Evolutionary conservation across 225 moss, liverwort and hornwort species (phyloP), one percentile per base, ranked within the genome.

Genomic region (Physcomitrium patens): DNA sequence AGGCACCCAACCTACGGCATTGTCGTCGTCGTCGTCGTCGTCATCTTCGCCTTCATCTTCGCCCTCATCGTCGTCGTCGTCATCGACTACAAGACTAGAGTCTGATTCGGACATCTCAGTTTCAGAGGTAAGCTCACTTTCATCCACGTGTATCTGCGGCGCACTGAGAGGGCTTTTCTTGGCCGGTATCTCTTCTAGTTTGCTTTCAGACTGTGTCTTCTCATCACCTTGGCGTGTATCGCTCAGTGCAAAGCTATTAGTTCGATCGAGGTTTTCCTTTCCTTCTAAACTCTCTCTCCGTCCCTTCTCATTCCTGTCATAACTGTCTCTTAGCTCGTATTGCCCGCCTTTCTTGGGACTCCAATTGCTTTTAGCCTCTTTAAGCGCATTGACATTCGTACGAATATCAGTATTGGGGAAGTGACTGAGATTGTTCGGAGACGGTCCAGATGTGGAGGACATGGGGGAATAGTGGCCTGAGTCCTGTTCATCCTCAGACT

Each of bases 401-500:
- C 60, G 73, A 13, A 67, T 78, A 17, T 78, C 75, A 43, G 82
- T 71, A 48, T 65, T 76, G 64, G 78, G 78, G 24, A 86, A 81
- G 64, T 81, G 79, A 19, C 74, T 65, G 13, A 79, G 55, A 43
- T 80, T 68, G 61, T 72, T 59, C 1, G 77, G 86, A 6, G 92
- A 87, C 56, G 79, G 82, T 18, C 85, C 84, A 55, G 87, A 76
- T 42, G 80, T 85, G 53, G 90, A 89, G n/a, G 86, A 86, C 63
- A 76, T 74, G 58, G 85, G 85, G 4, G 90, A 90, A 47, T 87
- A 90, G 17, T 79, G 86, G 37, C 86, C 89, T 11, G 97, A 95
- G 3, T 89, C 85, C 31, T 86, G 91, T 69, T 93, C 94, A 46
- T 87, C 91, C 45, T 89, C 93, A 10, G 94, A 90, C 60, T 93